A percentile compares a stretch with the other conserved stretches of the same genome.
Conservation (phyloP, 441 rosid genomes). For the Sinapis alba region DNA sequence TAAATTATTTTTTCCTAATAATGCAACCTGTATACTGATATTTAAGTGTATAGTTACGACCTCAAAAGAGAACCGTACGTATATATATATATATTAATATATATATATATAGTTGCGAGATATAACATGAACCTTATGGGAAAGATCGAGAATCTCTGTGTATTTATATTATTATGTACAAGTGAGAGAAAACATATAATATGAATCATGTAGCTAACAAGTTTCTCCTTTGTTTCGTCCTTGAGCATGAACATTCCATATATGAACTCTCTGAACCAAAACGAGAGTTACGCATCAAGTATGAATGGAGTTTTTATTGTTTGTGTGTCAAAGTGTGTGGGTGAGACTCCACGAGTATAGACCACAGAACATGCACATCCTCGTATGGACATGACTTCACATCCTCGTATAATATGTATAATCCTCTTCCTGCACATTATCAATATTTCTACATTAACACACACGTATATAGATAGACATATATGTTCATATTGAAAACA, state of each 20-base stretch:
- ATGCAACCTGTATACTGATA: slow-evolving; percentile 14
- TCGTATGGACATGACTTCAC: slow-evolving; percentile 90
- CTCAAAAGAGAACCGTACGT: neutral
- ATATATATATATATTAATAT: neutral
- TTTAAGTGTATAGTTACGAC: neutral
- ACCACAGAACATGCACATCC: slow-evolving; percentile 93
- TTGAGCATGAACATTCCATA: slow-evolving; percentile 14
- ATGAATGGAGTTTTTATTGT: slow-evolving; percentile 40
- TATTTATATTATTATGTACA: slow-evolving; percentile 39
- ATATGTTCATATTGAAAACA: slow-evolving; percentile 50
- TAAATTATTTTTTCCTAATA: slow-evolving; percentile 8
- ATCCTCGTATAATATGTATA: slow-evolving; percentile 88
- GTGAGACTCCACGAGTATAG: slow-evolving; percentile 82
- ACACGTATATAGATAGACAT: neutral
- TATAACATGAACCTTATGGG: slow-evolving; percentile 1
- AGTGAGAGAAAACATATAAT: slow-evolving; percentile 19
- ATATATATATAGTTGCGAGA: neutral
- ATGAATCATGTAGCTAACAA: slow-evolving; percentile 11
- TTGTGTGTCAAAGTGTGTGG: slow-evolving; percentile 55
- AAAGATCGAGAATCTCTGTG: slow-evolving; percentile 26
- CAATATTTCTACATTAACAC: slow-evolving; percentile 5
- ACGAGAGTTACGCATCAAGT: slow-evolving; percentile 20
- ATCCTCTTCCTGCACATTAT: slow-evolving; percentile 75
- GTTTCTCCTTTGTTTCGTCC: slow-evolving; percentile 20
- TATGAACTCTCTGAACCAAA: slow-evolving; percentile 27